These are phyloP conservation scores for Pseudogymnoascus sp. DNA, from an alignment of 2,329 filamentous ascomycete species.

Conservation along the genomic window DNA sequence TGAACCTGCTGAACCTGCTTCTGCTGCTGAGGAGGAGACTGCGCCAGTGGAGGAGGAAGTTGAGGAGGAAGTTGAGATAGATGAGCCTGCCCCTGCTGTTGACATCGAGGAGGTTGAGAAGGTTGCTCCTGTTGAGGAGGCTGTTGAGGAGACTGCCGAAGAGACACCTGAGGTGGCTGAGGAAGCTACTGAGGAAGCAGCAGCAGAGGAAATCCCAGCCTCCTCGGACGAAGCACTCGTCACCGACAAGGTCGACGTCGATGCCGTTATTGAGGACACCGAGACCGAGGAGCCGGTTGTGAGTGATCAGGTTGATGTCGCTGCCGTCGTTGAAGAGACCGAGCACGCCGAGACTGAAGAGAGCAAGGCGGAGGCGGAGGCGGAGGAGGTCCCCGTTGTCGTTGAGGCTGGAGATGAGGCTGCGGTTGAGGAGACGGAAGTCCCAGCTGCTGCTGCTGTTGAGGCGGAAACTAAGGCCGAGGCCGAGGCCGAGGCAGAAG, in stretches of 20 bases:
- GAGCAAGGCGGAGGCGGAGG: slow-evolving; percentile 12
- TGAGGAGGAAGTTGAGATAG: slow-evolving; percentile 17
- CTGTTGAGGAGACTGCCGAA: slow-evolving; percentile 7
- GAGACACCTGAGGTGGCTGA: neutral
- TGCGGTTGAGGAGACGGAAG: neutral
- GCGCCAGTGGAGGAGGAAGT: slow-evolving; percentile 19
- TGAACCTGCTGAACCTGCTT: too few relatives aligned
- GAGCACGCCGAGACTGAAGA: neutral
- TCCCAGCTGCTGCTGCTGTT: too few relatives aligned
- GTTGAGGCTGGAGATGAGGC: neutral
- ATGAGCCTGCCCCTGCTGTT: slow-evolving; percentile 12
- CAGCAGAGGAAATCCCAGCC: neutral
- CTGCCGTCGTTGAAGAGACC: neutral
- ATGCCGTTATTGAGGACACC: neutral
- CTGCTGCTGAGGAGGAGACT: slow-evolving; percentile 19
- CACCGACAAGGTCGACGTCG: neutral
- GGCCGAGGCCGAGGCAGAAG: slow-evolving; percentile 9
- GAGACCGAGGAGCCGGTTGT: neutral
- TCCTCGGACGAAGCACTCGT: neutral
- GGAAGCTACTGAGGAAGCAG: neutral
- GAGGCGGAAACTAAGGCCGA: neutral
- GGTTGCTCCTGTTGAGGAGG: slow-evolving; percentile 13
- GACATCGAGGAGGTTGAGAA: slow-evolving; percentile 11
- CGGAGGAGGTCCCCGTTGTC: neutral
- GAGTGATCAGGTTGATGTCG: neutral